These are phyloP conservation scores for Oxytropis ochrocephala DNA, from an alignment of 306 rosid genomes.

Conservation along the genomic window DNA sequence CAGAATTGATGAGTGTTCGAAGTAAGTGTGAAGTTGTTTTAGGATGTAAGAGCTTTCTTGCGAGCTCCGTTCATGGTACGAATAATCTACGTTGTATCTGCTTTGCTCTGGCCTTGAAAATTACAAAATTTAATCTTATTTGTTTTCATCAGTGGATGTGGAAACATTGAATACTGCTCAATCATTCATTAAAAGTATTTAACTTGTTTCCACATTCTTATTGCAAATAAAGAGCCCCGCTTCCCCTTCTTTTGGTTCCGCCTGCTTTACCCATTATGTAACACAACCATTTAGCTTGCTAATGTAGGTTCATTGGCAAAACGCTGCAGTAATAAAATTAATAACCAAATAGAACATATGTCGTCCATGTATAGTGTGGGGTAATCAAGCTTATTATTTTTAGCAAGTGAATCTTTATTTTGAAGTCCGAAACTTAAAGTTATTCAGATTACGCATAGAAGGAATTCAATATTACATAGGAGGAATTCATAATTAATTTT, in stretches of 20 bases:
- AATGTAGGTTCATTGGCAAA: neutral
- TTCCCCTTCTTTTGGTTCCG: neutral
- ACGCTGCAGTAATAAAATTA: neutral
- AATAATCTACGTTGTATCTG: neutral
- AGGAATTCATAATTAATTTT: neutral
- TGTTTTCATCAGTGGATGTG: neutral
- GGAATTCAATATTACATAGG: neutral
- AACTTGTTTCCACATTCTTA: too few relatives aligned
- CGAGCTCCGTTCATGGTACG: neutral
- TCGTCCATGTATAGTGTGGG: neutral
- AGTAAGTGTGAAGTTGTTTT: neutral
- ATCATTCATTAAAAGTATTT: neutral
- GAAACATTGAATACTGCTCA: neutral
- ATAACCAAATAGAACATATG: neutral
- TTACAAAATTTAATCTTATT: neutral
- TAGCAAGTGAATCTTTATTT: constrained; percentile 3
- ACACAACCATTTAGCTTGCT: neutral
- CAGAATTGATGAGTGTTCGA: neutral
- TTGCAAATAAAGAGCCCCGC: neutral
- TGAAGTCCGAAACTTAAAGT: constrained; percentile 7
- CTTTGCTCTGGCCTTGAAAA: neutral
- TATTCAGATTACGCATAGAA: neutral
- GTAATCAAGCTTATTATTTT: neutral
- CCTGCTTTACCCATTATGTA: neutral
- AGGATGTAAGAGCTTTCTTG: neutral